Conservation (phyloP, 2,329 filamentous ascomycete genomes). For the Alternaria solani region DNA sequence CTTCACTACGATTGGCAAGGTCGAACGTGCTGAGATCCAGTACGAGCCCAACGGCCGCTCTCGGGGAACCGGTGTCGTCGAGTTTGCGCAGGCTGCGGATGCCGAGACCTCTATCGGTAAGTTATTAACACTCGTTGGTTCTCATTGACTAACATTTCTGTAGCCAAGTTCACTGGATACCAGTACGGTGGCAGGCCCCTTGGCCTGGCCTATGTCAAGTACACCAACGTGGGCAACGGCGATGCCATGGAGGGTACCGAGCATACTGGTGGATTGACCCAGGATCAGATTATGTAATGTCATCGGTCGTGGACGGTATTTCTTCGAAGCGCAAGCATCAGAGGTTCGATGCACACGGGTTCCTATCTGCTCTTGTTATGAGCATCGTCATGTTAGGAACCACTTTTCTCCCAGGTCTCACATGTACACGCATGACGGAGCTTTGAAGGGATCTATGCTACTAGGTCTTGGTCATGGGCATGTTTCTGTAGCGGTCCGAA, state of each 20-base stretch:
- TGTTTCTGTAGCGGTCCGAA: constrained; percentile 30
- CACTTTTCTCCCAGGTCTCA: constrained; percentile 25
- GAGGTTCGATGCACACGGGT: constrained; percentile 8
- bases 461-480: constrained; percentile 15
- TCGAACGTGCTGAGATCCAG: constrained; percentile 98
- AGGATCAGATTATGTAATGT: constrained; percentile 93
- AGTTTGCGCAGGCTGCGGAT: constrained; percentile 83
- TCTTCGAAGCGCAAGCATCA: constrained; percentile 12
- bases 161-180: constrained; percentile 95
- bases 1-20: constrained; percentile 97
- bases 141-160: constrained; percentile 34
- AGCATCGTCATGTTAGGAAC: constrained; percentile 24
- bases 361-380: constrained; percentile 12
- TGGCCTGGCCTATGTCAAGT: constrained; percentile 92
- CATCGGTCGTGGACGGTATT: constrained; percentile 1
- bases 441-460: constrained; percentile 23
- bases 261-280: constrained; percentile 75
- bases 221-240: constrained; percentile 71
- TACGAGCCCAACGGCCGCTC: constrained; percentile 97
- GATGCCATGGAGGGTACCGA: constrained; percentile 85
- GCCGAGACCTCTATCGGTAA: constrained; percentile 87
- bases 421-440: constrained; percentile 29
- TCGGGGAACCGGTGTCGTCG: constrained; percentile 93
- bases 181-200: constrained; percentile 96
- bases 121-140: constrained; percentile 25